Evolutionary conservation across 1,139 yeast genomes (phyloP).

Genomic region (Magnusiomyces tetraspermus): DNA sequence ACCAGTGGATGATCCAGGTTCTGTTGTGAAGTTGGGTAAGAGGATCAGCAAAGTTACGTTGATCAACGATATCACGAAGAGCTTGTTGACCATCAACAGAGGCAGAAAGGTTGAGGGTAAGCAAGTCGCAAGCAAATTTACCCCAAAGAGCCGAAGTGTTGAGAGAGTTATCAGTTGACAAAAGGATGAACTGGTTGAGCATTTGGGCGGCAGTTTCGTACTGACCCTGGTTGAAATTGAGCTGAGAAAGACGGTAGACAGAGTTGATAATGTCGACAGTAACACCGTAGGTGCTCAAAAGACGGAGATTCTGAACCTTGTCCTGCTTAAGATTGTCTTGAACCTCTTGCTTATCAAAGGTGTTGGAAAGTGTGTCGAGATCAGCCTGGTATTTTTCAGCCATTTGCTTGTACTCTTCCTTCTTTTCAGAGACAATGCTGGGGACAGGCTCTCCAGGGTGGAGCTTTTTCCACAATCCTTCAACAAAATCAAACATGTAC

Average conservation of each 20-base stretch:
- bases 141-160: slow-evolving; percentile 57
- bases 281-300: slow-evolving; percentile 36
- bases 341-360: slow-evolving; percentile 42
- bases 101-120: slow-evolving; percentile 42
- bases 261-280: slow-evolving; percentile 43
- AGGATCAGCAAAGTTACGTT: slow-evolving; percentile 44
- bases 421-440: slow-evolving; percentile 36
- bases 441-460: slow-evolving; percentile 28
- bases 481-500: slow-evolving; percentile 43
- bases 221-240: slow-evolving; percentile 52
- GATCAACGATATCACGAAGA: slow-evolving; percentile 48
- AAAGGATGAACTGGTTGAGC: slow-evolving; percentile 45
- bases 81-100: slow-evolving; percentile 44
- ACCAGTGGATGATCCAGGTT: slow-evolving; percentile 59
- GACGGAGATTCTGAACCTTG: slow-evolving; percentile 42
- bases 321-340: slow-evolving; percentile 42
- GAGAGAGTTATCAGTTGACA: slow-evolving; percentile 42
- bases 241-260: slow-evolving; percentile 47
- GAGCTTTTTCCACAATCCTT: slow-evolving; percentile 37
- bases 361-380: slow-evolving; percentile 40
- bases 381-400: slow-evolving; percentile 32
- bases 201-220: slow-evolving; percentile 49
- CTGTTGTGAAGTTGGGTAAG: slow-evolving; percentile 50
- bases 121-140: slow-evolving; percentile 48
- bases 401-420: slow-evolving; percentile 34